phyloP scores from a whole-genome alignment of 257 asterid species.

The Penstemon eatonii region DNA sequence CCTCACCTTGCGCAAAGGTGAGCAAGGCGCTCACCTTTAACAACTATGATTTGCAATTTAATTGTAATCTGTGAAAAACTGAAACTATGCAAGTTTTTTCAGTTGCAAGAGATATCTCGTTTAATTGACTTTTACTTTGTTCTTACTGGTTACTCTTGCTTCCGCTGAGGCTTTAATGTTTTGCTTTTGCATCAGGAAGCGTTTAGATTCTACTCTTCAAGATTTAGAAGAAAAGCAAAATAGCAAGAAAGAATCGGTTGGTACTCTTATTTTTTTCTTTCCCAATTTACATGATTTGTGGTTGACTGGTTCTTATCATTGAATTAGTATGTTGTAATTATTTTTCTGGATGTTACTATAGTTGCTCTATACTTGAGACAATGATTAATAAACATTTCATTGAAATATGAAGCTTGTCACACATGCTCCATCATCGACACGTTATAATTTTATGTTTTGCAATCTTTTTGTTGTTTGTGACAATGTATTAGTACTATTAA shows the following conservation, averaged over 20 bases:
- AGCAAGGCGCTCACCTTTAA: no score
- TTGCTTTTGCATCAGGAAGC: slow-evolving; percentile 58
- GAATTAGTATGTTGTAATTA: neutral
- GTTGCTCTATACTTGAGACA: slow-evolving; percentile 23
- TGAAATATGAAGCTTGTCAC: slow-evolving; percentile 4
- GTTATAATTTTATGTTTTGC: neutral
- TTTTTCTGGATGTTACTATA: slow-evolving; percentile 3
- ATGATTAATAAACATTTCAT: slow-evolving; percentile 11
- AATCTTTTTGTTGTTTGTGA: neutral
- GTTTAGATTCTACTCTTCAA: slow-evolving; percentile 75
- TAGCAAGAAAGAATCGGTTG: slow-evolving; percentile 92
- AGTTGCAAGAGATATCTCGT: slow-evolving; percentile 10
- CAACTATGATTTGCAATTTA: neutral
- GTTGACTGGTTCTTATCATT: neutral
- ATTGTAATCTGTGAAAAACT: neutral
- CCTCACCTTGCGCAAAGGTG: no score
- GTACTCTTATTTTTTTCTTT: slow-evolving; percentile 30
- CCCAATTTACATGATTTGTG: neutral
- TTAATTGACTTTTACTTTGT: slow-evolving; percentile 1
- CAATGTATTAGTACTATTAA: neutral
- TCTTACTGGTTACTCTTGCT: slow-evolving; percentile 17
- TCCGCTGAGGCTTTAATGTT: neutral
- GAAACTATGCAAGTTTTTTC: neutral
- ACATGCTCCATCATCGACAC: neutral
- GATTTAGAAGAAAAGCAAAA: slow-evolving; percentile 91